Conservation (phyloP, 2,329 filamentous ascomycete genomes). For the Hawksworthiomyces lignivorus region DNA sequence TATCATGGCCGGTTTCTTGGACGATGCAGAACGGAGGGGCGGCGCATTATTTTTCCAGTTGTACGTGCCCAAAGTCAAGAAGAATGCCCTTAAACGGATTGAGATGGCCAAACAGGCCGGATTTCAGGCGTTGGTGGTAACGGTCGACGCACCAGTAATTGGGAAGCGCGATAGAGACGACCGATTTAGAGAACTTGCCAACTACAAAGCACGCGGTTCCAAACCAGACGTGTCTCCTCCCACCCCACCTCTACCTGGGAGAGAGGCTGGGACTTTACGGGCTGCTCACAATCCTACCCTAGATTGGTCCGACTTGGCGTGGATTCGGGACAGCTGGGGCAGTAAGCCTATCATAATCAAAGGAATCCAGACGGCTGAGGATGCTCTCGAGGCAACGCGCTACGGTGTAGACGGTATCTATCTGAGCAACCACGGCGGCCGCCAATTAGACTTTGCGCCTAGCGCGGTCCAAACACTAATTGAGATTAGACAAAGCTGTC, state of each 20-base stretch:
- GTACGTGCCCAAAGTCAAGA: constrained; percentile 8
- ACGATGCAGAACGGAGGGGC: constrained; percentile 4
- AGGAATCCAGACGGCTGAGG: constrained; percentile 25
- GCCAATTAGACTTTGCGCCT: constrained; percentile 40
- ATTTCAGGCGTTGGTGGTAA: constrained; percentile 8
- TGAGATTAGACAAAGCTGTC: constrained; percentile 35
- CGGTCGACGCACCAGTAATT: constrained; percentile 10
- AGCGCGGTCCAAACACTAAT: constrained; percentile 35
- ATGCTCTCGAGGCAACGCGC: constrained; percentile 28
- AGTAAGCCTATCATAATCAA: constrained; percentile 32
- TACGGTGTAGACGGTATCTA: constrained; percentile 36
- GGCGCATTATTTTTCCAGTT: constrained; percentile 12
- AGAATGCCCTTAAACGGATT: constrained; percentile 3
- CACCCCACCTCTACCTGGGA: constrained; percentile 4
- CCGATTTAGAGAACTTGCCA: not conserved
- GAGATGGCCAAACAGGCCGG: constrained; percentile 9
- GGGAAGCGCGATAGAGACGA: constrained; percentile 11
- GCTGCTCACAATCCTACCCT: constrained; percentile 1
- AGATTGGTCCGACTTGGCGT: constrained; percentile 49
- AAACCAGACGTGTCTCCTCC: not conserved
- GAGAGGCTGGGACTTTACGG: constrained; percentile 1
- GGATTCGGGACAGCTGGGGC: constrained; percentile 51
- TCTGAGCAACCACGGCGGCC: constrained; percentile 44
- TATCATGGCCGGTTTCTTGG: constrained; percentile 4
- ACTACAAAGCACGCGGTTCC: not conserved